phyloP scores from a whole-genome alignment of 176 grass and related monocot genomes.

The Carex cristatella region DNA sequence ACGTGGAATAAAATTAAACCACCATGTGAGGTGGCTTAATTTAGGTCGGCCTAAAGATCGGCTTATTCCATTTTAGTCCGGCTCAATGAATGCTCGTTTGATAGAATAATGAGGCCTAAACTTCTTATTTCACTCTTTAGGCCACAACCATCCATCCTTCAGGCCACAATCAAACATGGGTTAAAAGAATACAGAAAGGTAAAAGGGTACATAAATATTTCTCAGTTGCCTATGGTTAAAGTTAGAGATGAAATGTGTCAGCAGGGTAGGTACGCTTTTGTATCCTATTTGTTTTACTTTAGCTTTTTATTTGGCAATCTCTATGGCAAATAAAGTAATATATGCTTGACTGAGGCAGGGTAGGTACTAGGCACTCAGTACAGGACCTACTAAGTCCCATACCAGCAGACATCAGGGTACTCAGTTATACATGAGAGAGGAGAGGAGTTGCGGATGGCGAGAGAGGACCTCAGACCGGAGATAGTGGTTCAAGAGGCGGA shows the following conservation, averaged over 20 bases:
- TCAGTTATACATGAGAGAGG: conserved; percentile 40
- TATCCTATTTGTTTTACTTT: not conserved
- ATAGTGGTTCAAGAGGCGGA: conserved; percentile 61
- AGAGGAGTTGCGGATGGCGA: conserved; percentile 76
- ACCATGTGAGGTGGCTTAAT: no score
- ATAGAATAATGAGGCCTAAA: no score
- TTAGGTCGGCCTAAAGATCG: no score
- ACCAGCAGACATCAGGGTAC: not conserved
- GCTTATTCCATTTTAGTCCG: no score
- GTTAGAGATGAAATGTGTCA: not conserved
- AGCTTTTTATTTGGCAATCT: not conserved
- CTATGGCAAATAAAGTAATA: not conserved
- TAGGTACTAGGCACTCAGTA: no score
- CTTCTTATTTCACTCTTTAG: no score
- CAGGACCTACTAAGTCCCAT: not conserved
- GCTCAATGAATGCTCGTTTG: no score
- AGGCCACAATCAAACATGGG: no score
- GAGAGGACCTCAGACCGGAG: conserved; percentile 84
- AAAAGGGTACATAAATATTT: not conserved
- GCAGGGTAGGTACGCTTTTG: not conserved
- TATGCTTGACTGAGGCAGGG: not conserved
- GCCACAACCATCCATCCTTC: no score
- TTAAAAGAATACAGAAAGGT: not conserved
- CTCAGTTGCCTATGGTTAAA: not conserved
- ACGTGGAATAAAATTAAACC: no score